These are phyloP conservation scores for Fomitopsis palustris DNA, from an alignment of 1,284 basidiomycete genomes.

Conservation along the genomic window DNA sequence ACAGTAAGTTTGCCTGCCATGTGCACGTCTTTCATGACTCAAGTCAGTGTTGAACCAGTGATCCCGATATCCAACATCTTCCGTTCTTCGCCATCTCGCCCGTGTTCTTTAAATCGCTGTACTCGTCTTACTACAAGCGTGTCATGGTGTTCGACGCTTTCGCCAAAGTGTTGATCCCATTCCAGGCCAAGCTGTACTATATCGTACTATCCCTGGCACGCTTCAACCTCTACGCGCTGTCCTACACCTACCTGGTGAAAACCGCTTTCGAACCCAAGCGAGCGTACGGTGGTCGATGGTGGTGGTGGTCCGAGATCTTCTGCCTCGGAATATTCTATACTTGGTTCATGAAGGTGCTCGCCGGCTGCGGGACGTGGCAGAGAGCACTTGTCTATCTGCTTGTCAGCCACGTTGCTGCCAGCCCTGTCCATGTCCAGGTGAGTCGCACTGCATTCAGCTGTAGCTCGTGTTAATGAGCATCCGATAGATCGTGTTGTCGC, in stretches of 20 bases:
- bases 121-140: slow-evolving; percentile 95
- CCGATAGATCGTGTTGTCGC: slow-evolving; percentile 89
- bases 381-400: slow-evolving; percentile 67
- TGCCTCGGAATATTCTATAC: slow-evolving; percentile 75
- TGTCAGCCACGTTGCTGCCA: slow-evolving; percentile 77
- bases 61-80: slow-evolving; percentile 93
- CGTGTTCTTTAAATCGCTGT: slow-evolving; percentile 80
- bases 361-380: slow-evolving; percentile 65
- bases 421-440: slow-evolving; percentile 85
- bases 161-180: slow-evolving; percentile 61
- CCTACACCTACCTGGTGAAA: slow-evolving; percentile 75
- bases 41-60: slow-evolving; percentile 49
- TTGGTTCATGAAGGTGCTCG: slow-evolving; percentile 72
- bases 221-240: slow-evolving; percentile 93
- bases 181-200: slow-evolving; percentile 95
- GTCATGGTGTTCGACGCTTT: slow-evolving; percentile 79
- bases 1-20: slow-evolving; percentile 57
- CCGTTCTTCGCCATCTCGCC: slow-evolving; percentile 96
- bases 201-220: slow-evolving; percentile 88
- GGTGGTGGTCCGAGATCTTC: slow-evolving; percentile 67
- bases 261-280: slow-evolving; percentile 58
- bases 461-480: neutral
- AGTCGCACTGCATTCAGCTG: slow-evolving; percentile 9
- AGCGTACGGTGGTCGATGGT: slow-evolving; percentile 63
- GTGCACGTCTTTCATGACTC: neutral